Base-by-base conservation (phyloP, 2,329 filamentous ascomycete species). In the Alternaria sp. region DNA sequence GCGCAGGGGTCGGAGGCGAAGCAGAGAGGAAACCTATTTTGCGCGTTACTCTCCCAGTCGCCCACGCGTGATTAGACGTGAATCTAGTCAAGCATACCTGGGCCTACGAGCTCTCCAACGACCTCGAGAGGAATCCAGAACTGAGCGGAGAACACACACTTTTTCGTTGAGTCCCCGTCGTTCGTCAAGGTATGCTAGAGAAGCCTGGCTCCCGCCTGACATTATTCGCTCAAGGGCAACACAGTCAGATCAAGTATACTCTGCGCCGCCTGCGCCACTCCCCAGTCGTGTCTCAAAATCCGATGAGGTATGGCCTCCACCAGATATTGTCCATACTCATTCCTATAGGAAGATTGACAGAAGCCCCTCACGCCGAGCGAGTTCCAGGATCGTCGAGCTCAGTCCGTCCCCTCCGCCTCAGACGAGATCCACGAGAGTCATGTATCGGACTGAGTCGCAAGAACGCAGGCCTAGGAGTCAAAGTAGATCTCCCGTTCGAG, bases 101-200 rank as follows among this genome's bases (percentile, higher is more conserved):
- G 71, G 71, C 9, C 24, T 75, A n/a, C 63, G 71, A 4, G 64
- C 57, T 7, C 51, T 75, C 4, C 74, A 71, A 51, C 66, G 70
- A 6, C 61, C 68, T 7, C 44, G 53, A 8, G 64, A 53, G 4
- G 52, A 54, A 3, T 32, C 41, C 18, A 67, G 53, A 38, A 58
- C 57, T 1, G 57, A 60, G 36, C 59, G 57, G 2, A 67, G 54
- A n/a, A 51, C 67, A 9, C 65, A 65, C 1, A 48, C 66, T 4
- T 68, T 63, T 30, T 72, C 72, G 1, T 42, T 65, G 36, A 75
- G 69, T 32, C 72, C 73, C 3, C 61, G 51, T 46, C 57, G 55
- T 24, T 60, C 59, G 38, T 63, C 67, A 47, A 66, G 66, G 61
- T 62, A 70, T 12, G 47, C 47, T 47, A 59, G 59, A 14, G 62